Evolutionary conservation across 1,284 basidiomycete species (phyloP).

Genomic region (Xerocomus nothofagi): DNA sequence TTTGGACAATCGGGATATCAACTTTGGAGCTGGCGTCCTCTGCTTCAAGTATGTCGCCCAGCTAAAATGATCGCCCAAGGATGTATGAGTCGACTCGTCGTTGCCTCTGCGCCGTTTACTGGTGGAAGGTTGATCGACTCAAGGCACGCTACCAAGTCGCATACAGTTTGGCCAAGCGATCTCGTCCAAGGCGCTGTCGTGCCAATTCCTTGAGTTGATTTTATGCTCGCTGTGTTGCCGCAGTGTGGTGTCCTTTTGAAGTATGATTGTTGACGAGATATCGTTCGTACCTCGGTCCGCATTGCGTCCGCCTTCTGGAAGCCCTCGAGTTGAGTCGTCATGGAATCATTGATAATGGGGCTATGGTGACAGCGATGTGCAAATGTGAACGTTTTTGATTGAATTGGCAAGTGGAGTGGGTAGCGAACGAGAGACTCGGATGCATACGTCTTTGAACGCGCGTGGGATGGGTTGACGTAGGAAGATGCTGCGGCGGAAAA

Average conservation of each 20-base stretch:
- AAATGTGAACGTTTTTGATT: not conserved
- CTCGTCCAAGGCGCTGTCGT: slow-evolving; percentile 37
- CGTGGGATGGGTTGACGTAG: too few species aligned
- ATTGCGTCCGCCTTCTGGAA: slow-evolving; percentile 1
- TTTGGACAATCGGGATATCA: not conserved
- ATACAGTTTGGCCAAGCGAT: slow-evolving; percentile 41
- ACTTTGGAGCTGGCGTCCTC: slow-evolving; percentile 16
- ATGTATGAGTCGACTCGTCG: slow-evolving; percentile 41
- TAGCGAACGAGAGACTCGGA: not conserved
- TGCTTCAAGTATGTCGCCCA: slow-evolving; percentile 38
- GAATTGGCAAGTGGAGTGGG: slow-evolving; percentile 1
- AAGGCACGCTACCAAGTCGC: slow-evolving; percentile 16
- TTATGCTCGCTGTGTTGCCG: slow-evolving; percentile 1
- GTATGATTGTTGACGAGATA: slow-evolving; percentile 7
- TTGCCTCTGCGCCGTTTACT: too few species aligned
- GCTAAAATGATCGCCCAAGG: slow-evolving; percentile 48
- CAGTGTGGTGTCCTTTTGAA: slow-evolving; percentile 1
- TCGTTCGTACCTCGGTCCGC: not conserved
- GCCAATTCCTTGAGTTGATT: not conserved
- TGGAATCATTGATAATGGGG: slow-evolving; percentile 13
- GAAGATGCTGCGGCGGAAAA: too few species aligned
- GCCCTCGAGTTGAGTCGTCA: slow-evolving; percentile 18
- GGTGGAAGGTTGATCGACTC: slow-evolving; percentile 1
- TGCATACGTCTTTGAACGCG: too few species aligned
- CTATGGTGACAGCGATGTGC: slow-evolving; percentile 21